Evolutionary conservation across 768 basidiomycete species (phyloP).

Genomic region (Rhizopogon salebrosus): DNA sequence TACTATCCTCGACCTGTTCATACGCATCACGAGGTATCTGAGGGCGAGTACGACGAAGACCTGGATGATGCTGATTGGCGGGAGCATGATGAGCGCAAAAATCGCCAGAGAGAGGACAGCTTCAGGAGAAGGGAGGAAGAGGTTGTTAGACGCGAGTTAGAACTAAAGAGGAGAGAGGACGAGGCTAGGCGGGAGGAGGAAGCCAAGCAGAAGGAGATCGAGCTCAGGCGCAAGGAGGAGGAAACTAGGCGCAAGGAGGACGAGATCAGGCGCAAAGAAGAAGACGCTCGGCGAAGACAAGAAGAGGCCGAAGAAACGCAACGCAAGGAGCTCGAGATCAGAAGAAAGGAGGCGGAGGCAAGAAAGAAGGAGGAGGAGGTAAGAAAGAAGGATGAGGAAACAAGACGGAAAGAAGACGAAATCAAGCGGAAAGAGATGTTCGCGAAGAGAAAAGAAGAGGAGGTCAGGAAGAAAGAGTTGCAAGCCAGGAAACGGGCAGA

Average conservation of each 20-base stretch:
- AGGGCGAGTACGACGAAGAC: conserved; percentile 25
- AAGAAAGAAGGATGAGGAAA: conserved; percentile 19
- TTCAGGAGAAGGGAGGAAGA: conserved; percentile 29
- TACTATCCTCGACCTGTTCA: conserved; percentile 17
- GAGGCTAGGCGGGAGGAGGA: conserved; percentile 9
- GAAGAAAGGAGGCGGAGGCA: conserved; percentile 15
- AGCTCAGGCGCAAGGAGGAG: conserved; percentile 18
- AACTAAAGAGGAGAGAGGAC: conserved; percentile 27
- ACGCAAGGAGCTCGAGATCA: conserved; percentile 18
- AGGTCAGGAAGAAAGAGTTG: conserved; percentile 14
- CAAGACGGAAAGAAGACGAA: conserved; percentile 17
- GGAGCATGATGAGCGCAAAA: conserved; percentile 26
- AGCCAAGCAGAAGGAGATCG: conserved; percentile 18
- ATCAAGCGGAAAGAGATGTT: conserved; percentile 23
- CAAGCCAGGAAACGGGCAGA: conserved; percentile 15
- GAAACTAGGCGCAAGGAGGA: conserved; percentile 25
- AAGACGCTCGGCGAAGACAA: conserved; percentile 19
- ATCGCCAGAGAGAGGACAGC: conserved; percentile 28
- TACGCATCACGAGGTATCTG: conserved; percentile 25
- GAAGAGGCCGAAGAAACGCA: conserved; percentile 18
- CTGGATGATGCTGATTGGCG: conserved; percentile 26
- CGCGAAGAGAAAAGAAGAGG: conserved; percentile 21
- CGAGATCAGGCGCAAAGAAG: conserved; percentile 17
- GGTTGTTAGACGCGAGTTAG: conserved; percentile 27
- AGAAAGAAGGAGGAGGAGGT: conserved; percentile 19